Base-by-base conservation (phyloP, 2,329 filamentous ascomycete genomes). In the Hypoxylon sp. region DNA sequence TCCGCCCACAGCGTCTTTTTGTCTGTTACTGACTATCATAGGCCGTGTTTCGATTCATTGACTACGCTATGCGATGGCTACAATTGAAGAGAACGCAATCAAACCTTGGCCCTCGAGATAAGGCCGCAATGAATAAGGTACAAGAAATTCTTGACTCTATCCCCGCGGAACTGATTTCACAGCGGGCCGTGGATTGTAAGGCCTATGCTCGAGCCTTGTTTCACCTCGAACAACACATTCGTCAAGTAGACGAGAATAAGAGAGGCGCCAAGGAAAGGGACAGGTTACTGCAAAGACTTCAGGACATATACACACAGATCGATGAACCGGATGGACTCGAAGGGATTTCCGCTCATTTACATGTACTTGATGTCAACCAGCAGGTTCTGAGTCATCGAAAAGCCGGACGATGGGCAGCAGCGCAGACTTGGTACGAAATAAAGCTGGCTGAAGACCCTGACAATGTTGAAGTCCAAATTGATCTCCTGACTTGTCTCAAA, bases 241-340 rank as follows among this genome's bases (percentile, higher is more conserved):
- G 83, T 60, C 82, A 85, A 65, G 78, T 84, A 60, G 80, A 84
- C 30, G 80, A 81, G 25, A 75, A 79, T n/a, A 81, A 82, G 34
- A 76, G 82, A 25, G 83, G 84, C 0, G 79, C 82, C 1, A 83
- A 84, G 1, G 86, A 89, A 21, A 82, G 86, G n/a, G 85, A 91
- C 58, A 85, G 88, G 23, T 84, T 96, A 3, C 87, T 97, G 65
- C 89, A 93, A 72, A 89, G 90, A 67, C 83, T 99, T 23, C 95
- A 98, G 76, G 90, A 95, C 58, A 97, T 99, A 17, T 99, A 99
- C 79, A 93, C 93, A 0, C 92, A 98, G 73, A 98, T 99, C 67
- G 96, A 99, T 75, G 96, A 99, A 74, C 97, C 96, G 0, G 96
- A 99, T 79, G 94, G 95, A 1, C 90, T 99, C 34, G 94, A 98